Evolutionary conservation across 164 flowering plant species (phyloP).

Genomic region (Echeveria elegans): DNA sequence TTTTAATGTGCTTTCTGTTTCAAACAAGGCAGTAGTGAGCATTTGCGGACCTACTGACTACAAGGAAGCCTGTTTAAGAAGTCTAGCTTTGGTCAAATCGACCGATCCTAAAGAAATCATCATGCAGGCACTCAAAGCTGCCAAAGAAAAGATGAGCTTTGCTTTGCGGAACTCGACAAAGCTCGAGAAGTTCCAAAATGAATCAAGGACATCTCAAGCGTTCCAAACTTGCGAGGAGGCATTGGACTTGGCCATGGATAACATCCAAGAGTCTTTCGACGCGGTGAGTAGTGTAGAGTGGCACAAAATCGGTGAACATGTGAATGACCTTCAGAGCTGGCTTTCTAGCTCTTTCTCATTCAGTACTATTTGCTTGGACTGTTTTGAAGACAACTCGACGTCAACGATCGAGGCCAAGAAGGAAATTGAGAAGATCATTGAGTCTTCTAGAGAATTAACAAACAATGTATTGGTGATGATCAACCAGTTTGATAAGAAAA

Average conservation of each 20-base stretch:
- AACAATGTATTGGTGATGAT: conserved; percentile 7
- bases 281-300: conserved; percentile 11
- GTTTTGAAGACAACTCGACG: background rate
- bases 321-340: conserved; percentile 10
- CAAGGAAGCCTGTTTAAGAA: conserved; percentile 26
- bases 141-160: conserved; percentile 15
- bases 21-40: conserved; percentile 32
- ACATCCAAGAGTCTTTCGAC: background rate
- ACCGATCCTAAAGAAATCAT: conserved; percentile 42
- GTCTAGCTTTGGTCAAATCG: conserved; percentile 10
- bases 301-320: background rate
- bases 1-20: conserved; percentile 12
- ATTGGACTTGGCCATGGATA: conserved; percentile 12
- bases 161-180: conserved; percentile 21
- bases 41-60: conserved; percentile 46
- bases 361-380: conserved; percentile 7
- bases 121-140: conserved; percentile 21
- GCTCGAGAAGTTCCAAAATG: conserved; percentile 25
- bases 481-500: conserved; percentile 2
- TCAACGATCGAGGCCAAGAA: background rate
- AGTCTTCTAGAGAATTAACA: background rate
- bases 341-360: conserved; percentile 1
- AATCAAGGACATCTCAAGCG: conserved; percentile 18
- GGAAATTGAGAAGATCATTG: background rate
- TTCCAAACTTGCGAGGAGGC: conserved; percentile 27